phyloP scores from a whole-genome alignment of 1,284 basidiomycete species.

The Austroboletus novae-zelandiae region DNA sequence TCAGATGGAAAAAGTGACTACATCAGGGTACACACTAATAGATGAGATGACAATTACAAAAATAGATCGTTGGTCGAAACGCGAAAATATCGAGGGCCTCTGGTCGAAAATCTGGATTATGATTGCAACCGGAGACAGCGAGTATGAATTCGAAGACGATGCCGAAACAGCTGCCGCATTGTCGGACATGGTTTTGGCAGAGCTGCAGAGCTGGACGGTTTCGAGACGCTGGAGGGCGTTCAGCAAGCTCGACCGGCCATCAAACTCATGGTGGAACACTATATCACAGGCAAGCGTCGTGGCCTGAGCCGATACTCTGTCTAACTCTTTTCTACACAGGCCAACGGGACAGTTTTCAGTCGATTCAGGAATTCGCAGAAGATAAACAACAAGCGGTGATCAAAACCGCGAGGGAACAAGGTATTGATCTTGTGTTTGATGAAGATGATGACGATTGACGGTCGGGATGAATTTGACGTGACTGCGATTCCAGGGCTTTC shows the following conservation, averaged over 20 bases:
- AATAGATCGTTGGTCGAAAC: constrained; percentile 63
- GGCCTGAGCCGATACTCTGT: neutral
- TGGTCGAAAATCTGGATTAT: constrained; percentile 55
- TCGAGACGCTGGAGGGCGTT: constrained; percentile 38
- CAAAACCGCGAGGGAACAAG: constrained; percentile 45
- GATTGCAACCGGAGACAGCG: constrained; percentile 40
- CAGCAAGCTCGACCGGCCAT: constrained; percentile 48
- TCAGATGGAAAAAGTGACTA: too few relatives aligned
- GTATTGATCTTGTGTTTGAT: constrained; percentile 52
- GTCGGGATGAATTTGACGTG: neutral
- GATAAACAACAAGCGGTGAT: constrained; percentile 45
- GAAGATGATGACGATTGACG: constrained; percentile 20
- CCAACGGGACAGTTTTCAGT: constrained; percentile 42
- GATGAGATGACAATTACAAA: constrained; percentile 22
- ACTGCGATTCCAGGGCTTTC: neutral
- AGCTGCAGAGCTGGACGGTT: constrained; percentile 35
- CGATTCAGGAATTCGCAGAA: constrained; percentile 42
- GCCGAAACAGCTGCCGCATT: constrained; percentile 66
- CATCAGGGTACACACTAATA: too few relatives aligned
- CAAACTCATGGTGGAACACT: constrained; percentile 52
- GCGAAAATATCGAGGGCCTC: constrained; percentile 56
- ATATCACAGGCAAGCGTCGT: constrained; percentile 48
- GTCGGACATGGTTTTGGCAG: constrained; percentile 58
- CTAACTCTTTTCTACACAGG: constrained; percentile 26
- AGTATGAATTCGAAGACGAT: constrained; percentile 51